These are phyloP conservation scores for Coffea eugenioides DNA, from an alignment of 257 asterid genomes.

Conservation along the genomic window DNA sequence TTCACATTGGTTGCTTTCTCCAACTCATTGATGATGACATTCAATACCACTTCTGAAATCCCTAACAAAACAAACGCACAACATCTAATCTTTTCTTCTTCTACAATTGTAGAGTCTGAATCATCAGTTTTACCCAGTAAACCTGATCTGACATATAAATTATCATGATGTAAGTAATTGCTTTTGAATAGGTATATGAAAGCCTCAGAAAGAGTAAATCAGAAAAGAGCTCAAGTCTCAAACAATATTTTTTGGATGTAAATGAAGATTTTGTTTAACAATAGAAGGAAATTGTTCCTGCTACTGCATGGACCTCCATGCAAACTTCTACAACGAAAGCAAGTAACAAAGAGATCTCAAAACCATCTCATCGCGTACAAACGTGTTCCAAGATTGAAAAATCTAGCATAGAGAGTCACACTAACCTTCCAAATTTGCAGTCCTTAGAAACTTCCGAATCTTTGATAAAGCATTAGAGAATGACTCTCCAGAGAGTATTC, in stretches of 20 bases:
- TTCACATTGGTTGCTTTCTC: conserved; percentile 46
- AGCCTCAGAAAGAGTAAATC: background rate
- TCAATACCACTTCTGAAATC: conserved; percentile 65
- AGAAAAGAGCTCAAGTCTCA: background rate
- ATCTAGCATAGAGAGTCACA: conserved; percentile 3
- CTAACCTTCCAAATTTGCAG: conserved; percentile 67
- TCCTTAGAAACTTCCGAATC: conserved; percentile 60
- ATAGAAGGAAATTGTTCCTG: conserved; percentile 4
- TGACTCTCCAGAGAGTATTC: conserved; percentile 54
- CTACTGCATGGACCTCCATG: background rate
- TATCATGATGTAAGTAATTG: conserved; percentile 13
- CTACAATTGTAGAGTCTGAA: conserved; percentile 37
- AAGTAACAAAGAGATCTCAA: background rate
- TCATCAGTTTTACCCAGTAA: conserved; percentile 50
- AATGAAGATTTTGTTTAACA: background rate
- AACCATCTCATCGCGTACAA: background rate
- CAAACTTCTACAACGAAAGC: background rate
- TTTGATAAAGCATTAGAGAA: conserved; percentile 56
- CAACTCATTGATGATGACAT: conserved; percentile 56
- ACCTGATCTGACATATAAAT: conserved; percentile 53
- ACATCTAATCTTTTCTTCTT: conserved; percentile 57
- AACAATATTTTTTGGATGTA: background rate
- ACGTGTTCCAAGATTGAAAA: background rate
- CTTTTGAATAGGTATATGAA: background rate
- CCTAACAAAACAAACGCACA: conserved; percentile 55